Evolutionary conservation across 208 protist genomes (phyloP).

Genomic region (Wallacemonas collosoma): DNA sequence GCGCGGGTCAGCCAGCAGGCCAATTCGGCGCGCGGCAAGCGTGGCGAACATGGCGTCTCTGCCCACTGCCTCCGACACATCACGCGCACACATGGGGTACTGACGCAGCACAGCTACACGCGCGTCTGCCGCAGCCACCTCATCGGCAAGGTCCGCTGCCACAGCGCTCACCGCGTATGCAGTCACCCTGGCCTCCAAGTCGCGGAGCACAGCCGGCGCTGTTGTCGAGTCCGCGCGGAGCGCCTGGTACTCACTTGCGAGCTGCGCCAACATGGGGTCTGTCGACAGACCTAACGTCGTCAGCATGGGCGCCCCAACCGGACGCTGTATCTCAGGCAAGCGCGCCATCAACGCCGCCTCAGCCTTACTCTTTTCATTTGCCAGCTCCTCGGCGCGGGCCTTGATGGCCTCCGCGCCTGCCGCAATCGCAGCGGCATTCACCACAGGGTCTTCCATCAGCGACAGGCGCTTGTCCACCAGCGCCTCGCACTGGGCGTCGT

Average conservation of each 20-base stretch:
- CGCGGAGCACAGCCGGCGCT: constrained; percentile 13
- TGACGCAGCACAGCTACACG: too few relatives aligned
- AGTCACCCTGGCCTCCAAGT: constrained; percentile 23
- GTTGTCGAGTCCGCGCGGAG: constrained; percentile 12
- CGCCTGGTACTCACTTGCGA: constrained; percentile 22
- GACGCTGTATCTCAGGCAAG: constrained; percentile 16
- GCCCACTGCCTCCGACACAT: constrained; percentile 42
- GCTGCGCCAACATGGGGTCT: constrained; percentile 30
- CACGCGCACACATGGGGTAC: too few relatives aligned
- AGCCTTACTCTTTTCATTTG: constrained; percentile 24
- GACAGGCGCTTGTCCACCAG: too few relatives aligned
- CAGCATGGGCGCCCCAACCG: constrained; percentile 23
- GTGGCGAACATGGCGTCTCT: constrained; percentile 41
- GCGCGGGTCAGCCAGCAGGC: constrained; percentile 28
- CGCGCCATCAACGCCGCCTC: constrained; percentile 18
- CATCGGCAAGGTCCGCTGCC: too few relatives aligned
- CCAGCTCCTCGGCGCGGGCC: constrained; percentile 32
- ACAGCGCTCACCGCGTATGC: too few relatives aligned
- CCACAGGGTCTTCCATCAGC: too few relatives aligned
- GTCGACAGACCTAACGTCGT: constrained; percentile 30
- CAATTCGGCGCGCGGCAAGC: constrained; percentile 23
- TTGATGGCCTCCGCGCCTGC: too few relatives aligned
- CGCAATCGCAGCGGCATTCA: too few relatives aligned
- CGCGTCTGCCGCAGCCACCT: too few relatives aligned
- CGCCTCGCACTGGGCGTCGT: too few relatives aligned